Percentiles rank a stretch among this genome's conserved stretches.
phyloP scores from a whole-genome alignment of 352 stramenopile genomes.

The Globisporangium irregulare region DNA sequence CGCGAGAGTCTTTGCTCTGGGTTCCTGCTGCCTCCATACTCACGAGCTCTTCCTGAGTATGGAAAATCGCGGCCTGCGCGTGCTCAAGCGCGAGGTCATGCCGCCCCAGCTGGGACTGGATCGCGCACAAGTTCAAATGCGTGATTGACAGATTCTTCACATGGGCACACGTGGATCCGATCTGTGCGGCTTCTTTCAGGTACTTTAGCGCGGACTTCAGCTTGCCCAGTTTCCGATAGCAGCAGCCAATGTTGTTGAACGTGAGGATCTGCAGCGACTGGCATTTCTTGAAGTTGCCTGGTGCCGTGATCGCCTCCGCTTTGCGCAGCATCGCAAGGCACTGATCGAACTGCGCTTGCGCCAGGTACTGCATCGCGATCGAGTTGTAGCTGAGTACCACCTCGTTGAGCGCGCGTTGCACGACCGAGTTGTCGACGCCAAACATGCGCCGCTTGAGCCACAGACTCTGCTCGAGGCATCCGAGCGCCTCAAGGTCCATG shows the following conservation, averaged over 20 bases:
- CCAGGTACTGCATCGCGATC: slow-evolving; percentile 70
- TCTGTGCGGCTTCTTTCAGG: slow-evolving; percentile 59
- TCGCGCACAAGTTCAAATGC: slow-evolving; percentile 78
- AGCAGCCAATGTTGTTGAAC: slow-evolving; percentile 82
- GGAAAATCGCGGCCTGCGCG: slow-evolving; percentile 76
- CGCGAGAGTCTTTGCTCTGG: slow-evolving; percentile 7
- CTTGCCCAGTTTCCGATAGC: slow-evolving; percentile 75
- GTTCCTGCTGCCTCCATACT: slow-evolving; percentile 26
- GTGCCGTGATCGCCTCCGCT: slow-evolving; percentile 60
- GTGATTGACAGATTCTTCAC: slow-evolving; percentile 82
- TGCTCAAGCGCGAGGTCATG: slow-evolving; percentile 73
- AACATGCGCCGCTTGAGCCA: slow-evolving; percentile 81
- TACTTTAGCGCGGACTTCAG: slow-evolving; percentile 75
- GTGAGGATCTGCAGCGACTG: slow-evolving; percentile 78
- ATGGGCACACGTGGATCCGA: slow-evolving; percentile 48
- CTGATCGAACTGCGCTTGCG: slow-evolving; percentile 50
- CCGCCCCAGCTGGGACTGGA: slow-evolving; percentile 68
- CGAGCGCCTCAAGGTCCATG: slow-evolving; percentile 73
- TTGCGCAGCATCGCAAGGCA: slow-evolving; percentile 73
- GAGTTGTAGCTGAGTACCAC: slow-evolving; percentile 77
- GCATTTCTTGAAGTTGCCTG: slow-evolving; percentile 60
- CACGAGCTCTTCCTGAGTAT: slow-evolving; percentile 79
- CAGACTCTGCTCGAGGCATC: slow-evolving; percentile 68
- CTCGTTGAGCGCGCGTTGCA: slow-evolving; percentile 52
- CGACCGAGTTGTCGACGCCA: slow-evolving; percentile 50